A percentile compares a stretch with the other conserved stretches of the same genome.
Evolutionary conservation across 2,329 filamentous ascomycete genomes (phyloP).

Genomic region (Botrytis pseudocinerea): DNA sequence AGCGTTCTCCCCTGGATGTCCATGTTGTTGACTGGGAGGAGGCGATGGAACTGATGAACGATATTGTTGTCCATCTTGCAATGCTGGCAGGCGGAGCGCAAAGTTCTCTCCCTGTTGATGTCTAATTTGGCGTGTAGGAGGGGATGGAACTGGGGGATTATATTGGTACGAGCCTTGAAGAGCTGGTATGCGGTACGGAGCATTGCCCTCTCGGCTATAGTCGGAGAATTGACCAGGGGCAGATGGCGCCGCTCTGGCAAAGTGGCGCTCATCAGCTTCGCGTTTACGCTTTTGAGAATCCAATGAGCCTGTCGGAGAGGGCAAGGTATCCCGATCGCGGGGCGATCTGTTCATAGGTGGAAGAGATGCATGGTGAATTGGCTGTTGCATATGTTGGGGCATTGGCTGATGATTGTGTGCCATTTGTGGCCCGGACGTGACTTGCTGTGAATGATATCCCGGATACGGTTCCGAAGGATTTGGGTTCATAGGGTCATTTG

Average conservation of each 20-base stretch:
- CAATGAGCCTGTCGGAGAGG: slow-evolving; percentile 39
- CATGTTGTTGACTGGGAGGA: slow-evolving; percentile 36
- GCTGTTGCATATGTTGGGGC: background rate
- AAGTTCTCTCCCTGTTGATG: background rate
- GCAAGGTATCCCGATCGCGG: slow-evolving; percentile 20
- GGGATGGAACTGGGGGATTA: slow-evolving; percentile 42
- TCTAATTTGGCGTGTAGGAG: slow-evolving; percentile 37
- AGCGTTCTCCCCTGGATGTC: background rate
- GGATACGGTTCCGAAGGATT: slow-evolving; percentile 26
- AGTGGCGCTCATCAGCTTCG: slow-evolving; percentile 41
- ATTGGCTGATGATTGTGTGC: background rate
- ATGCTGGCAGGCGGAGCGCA: background rate
- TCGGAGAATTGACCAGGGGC: slow-evolving; percentile 31
- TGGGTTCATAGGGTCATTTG: slow-evolving; percentile 31
- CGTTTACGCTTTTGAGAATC: slow-evolving; percentile 37
- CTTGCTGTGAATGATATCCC: background rate
- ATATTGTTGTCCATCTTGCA: slow-evolving; percentile 21
- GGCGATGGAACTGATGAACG: slow-evolving; percentile 43
- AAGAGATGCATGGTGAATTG: background rate
- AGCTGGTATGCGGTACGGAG: slow-evolving; percentile 13
- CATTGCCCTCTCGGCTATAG: slow-evolving; percentile 30
- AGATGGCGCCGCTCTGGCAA: slow-evolving; percentile 42
- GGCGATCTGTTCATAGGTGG: background rate
- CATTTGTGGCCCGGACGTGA: background rate
- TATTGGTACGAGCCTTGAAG: slow-evolving; percentile 16